phyloP scores from a whole-genome alignment of 1,284 basidiomycete genomes.

The Meira miltonrushii region DNA sequence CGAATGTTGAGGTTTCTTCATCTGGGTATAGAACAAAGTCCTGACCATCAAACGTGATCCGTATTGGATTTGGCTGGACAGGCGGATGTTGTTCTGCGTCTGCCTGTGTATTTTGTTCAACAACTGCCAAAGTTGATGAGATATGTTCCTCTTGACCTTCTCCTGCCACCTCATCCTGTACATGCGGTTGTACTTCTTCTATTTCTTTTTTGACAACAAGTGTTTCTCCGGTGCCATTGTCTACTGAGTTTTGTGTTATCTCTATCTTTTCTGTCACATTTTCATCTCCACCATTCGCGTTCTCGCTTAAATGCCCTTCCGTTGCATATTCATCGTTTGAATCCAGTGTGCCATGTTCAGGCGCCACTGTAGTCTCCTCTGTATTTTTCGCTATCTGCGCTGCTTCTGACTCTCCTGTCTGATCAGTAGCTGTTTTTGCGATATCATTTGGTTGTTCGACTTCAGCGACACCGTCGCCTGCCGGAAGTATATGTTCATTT shows the following conservation, averaged over 20 bases:
- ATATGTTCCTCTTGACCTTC: not conserved
- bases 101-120: not conserved
- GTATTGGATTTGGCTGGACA: constrained; percentile 18
- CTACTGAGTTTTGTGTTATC: not conserved
- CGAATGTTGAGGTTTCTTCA: constrained; percentile 19
- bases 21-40: constrained; percentile 42
- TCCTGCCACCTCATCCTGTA: not conserved
- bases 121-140: not conserved
- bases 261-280: not conserved
- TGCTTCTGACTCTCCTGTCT: too few species aligned
- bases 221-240: not conserved
- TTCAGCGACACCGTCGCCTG: not conserved
- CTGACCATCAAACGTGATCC: constrained; percentile 43
- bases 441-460: not conserved
- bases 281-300: not conserved
- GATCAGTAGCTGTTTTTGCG: too few species aligned
- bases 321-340: not conserved
- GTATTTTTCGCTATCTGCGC: too few species aligned
- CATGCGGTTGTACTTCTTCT: not conserved
- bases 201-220: not conserved
- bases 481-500: not conserved
- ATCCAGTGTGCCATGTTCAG: too few species aligned
- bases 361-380: too few species aligned
- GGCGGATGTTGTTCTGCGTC: not conserved
- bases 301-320: not conserved